Evolutionary conservation across 345 rosid species (phyloP).

Genomic region (Eucalyptus camaldulensis): DNA sequence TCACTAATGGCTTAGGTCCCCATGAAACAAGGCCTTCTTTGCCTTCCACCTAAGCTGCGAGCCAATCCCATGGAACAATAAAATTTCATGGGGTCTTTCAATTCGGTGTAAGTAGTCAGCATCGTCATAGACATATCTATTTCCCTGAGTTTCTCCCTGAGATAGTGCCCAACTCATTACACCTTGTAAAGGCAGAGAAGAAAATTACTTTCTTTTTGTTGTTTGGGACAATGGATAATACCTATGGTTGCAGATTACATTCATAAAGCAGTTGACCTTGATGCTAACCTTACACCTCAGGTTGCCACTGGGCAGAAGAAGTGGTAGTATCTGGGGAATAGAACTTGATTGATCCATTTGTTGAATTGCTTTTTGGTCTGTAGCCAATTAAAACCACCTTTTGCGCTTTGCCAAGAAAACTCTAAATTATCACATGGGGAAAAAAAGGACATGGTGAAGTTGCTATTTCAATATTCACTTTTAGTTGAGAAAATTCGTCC

Average conservation of each 20-base stretch:
- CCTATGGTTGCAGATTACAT: background rate
- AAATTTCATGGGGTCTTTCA: too few relatives aligned
- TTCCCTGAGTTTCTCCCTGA: rapidly evolving
- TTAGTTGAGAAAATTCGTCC: background rate
- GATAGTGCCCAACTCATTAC: too few relatives aligned
- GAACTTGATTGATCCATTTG: background rate
- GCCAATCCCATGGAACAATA: too few relatives aligned
- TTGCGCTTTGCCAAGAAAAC: background rate
- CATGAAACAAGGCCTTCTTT: too few relatives aligned
- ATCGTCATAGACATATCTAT: rapidly evolving
- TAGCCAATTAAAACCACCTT: background rate
- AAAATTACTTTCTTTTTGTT: background rate
- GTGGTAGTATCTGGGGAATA: background rate
- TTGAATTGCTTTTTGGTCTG: background rate
- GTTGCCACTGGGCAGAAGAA: background rate
- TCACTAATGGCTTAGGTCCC: too few relatives aligned
- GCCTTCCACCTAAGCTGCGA: too few relatives aligned
- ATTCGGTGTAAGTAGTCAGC: rapidly evolving
- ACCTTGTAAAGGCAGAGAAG: background rate
- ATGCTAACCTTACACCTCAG: background rate
- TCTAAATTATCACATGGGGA: background rate
- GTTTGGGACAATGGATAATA: background rate
- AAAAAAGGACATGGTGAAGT: background rate
- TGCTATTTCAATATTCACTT: background rate
- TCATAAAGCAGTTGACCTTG: background rate